phyloP scores from a whole-genome alignment of 208 protist genomes.

The Wallacemonas rigidus region DNA sequence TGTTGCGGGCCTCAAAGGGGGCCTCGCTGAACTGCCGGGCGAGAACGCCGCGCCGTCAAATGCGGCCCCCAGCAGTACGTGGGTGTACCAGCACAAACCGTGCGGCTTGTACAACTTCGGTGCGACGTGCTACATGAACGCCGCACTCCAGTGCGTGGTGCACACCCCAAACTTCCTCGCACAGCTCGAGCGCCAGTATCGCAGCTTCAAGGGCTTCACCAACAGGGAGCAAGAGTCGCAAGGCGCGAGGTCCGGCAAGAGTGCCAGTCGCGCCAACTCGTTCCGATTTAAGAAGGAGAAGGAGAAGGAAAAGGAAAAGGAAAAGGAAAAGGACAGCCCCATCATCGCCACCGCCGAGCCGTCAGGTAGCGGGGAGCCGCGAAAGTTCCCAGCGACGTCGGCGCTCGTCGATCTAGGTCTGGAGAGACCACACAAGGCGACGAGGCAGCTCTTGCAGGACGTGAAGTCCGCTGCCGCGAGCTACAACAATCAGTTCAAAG shows the following conservation, averaged over 20 bases:
- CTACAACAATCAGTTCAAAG: slow-evolving; percentile 76
- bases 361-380: slow-evolving; percentile 11
- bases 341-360: not conserved
- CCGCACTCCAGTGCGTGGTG: slow-evolving; percentile 92
- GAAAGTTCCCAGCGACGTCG: slow-evolving; percentile 32
- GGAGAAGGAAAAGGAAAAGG: not conserved
- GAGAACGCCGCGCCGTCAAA: not conserved
- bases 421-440: not conserved
- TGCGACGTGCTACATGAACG: slow-evolving; percentile 98
- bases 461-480: slow-evolving; percentile 62
- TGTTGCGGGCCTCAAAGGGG: not conserved
- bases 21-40: too few relatives aligned
- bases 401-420: slow-evolving; percentile 50
- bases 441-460: slow-evolving; percentile 42
- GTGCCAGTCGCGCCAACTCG: slow-evolving; percentile 10
- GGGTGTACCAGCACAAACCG: slow-evolving; percentile 30
- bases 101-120: slow-evolving; percentile 87
- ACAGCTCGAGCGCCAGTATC: slow-evolving; percentile 28
- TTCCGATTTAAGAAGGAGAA: slow-evolving; percentile 2
- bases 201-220: slow-evolving; percentile 24
- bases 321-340: slow-evolving; percentile 8
- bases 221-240: slow-evolving; percentile 19
- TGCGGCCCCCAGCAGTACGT: not conserved
- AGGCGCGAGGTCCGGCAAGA: not conserved
- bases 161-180: slow-evolving; percentile 49